Evolutionary conservation across 257 asterid genomes (phyloP).

Genomic region (Plantago major): DNA sequence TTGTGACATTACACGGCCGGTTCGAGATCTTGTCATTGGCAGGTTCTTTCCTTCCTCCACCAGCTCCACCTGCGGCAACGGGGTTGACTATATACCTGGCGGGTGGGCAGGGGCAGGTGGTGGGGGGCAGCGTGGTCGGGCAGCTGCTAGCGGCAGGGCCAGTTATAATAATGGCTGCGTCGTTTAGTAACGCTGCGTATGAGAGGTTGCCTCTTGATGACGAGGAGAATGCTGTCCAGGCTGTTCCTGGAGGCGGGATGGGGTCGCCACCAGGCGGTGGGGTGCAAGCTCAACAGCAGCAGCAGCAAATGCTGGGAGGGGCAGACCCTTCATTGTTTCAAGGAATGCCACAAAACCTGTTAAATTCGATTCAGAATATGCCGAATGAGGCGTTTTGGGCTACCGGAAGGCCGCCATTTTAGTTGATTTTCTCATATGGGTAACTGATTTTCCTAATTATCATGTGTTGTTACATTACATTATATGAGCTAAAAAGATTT

Average conservation of each 20-base stretch:
- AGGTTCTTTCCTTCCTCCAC: constrained; percentile 89
- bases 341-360: constrained; percentile 52
- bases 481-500: constrained; percentile 4
- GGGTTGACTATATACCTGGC: constrained; percentile 71
- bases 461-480: neutral
- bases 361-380: constrained; percentile 45
- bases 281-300: constrained; percentile 19
- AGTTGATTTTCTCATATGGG: constrained; percentile 20
- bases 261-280: constrained; percentile 34
- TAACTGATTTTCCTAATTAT: constrained; percentile 10
- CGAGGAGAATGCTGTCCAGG: constrained; percentile 37
- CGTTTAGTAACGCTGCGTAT: constrained; percentile 90
- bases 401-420: constrained; percentile 57
- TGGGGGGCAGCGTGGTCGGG: constrained; percentile 88
- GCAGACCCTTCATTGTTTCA: constrained; percentile 50
- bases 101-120: constrained; percentile 95
- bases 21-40: constrained; percentile 79
- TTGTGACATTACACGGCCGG: constrained; percentile 75
- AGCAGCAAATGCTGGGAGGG: constrained; percentile 19
- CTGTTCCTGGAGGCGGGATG: constrained; percentile 26
- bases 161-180: constrained; percentile 83
- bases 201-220: constrained; percentile 81
- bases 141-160: constrained; percentile 81
- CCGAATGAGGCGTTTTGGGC: constrained; percentile 65
- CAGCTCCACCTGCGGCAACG: constrained; percentile 74